Percentiles rank a stretch among this genome's conserved stretches.
phyloP scores from a whole-genome alignment of 2,329 filamentous ascomycete genomes.

The Hymenoscyphus linearis region DNA sequence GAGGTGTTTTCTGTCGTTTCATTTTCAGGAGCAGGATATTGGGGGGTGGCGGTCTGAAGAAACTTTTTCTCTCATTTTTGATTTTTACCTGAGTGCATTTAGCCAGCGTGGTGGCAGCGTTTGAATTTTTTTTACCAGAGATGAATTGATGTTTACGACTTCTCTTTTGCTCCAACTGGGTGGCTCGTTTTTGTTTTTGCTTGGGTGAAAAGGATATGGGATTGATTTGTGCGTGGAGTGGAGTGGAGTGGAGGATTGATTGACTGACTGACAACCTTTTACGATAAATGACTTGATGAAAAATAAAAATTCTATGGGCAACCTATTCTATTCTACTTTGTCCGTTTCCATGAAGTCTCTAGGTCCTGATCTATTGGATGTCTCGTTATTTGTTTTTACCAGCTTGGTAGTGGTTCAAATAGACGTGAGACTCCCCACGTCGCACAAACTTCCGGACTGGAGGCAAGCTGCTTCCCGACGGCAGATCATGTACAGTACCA shows the following conservation, averaged over 20 bases:
- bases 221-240: background rate
- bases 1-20: conserved; percentile 4
- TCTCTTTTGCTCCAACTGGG: conserved; percentile 11
- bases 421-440: background rate
- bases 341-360: background rate
- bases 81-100: conserved; percentile 24
- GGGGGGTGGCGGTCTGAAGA: background rate
- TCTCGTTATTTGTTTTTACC: background rate
- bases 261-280: background rate
- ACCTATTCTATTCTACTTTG: background rate
- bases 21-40: background rate
- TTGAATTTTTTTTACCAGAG: conserved; percentile 9
- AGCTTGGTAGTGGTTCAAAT: background rate
- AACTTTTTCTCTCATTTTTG: conserved; percentile 1
- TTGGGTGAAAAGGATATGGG: background rate
- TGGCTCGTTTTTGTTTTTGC: background rate
- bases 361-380: too few species aligned
- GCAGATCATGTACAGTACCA: background rate
- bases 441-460: background rate
- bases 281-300: conserved; percentile 4
- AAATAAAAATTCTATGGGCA: conserved; percentile 7
- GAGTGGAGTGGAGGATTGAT: background rate
- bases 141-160: conserved; percentile 16
- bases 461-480: background rate
- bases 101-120: conserved; percentile 28